These are phyloP conservation scores for Saccharomyces hybrid DNA, from an alignment of 1,139 yeast species.

Conservation along the genomic window DNA sequence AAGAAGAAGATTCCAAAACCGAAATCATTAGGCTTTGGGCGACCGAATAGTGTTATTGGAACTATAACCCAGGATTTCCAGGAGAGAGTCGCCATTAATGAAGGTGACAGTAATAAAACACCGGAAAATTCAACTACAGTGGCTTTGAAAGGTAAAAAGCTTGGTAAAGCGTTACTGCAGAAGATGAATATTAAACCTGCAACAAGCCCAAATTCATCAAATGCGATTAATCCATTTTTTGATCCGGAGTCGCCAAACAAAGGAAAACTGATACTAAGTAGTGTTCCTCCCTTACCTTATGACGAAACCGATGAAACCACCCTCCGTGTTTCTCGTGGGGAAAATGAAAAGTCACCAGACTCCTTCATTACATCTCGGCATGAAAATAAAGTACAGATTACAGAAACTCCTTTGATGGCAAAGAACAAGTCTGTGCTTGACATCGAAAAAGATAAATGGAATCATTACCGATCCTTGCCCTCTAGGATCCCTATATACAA, in stretches of 20 bases:
- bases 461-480: conserved; percentile 1
- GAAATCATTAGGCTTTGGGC: conserved; percentile 5
- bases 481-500: conserved; percentile 4
- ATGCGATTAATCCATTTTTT: conserved; percentile 25
- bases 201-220: conserved; percentile 31
- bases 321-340: neutral
- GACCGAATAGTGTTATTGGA: conserved; percentile 7
- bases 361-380: neutral
- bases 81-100: neutral
- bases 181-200: conserved; percentile 37
- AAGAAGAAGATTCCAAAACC: conserved; percentile 5
- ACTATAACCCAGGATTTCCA: neutral
- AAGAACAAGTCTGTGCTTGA: neutral
- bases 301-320: neutral
- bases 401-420: neutral
- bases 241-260: conserved; percentile 4
- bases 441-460: conserved; percentile 4
- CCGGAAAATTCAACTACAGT: conserved; percentile 5
- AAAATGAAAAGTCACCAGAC: neutral
- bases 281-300: conserved; percentile 2
- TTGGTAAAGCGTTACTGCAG: conserved; percentile 33
- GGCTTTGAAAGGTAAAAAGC: conserved; percentile 6
- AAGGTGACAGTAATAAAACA: conserved; percentile 3
- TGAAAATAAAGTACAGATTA: neutral
- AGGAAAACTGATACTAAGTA: conserved; percentile 1